Percentiles rank a stretch among this genome's conserved stretches.
Evolutionary conservation across 2,329 filamentous ascomycete species (phyloP).

Genomic region (Fonsecaea pedrosoi): DNA sequence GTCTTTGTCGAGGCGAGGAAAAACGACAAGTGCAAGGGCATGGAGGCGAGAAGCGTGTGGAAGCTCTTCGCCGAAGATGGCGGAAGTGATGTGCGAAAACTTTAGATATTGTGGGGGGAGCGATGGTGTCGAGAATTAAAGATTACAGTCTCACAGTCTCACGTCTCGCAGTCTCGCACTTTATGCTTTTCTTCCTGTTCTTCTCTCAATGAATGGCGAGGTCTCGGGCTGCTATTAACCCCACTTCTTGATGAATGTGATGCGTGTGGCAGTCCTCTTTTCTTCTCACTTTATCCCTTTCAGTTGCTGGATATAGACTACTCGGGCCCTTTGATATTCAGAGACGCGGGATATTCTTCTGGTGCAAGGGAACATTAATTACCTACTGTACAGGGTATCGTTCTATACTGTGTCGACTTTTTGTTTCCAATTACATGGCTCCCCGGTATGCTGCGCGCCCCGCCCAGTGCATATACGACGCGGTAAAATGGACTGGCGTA

Average conservation of each 20-base stretch:
- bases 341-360: not conserved
- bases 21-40: constrained; percentile 19
- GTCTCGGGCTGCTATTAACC: too few species aligned
- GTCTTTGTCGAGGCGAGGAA: constrained; percentile 17
- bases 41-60: constrained; percentile 22
- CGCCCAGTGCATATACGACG: not conserved
- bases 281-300: too few species aligned
- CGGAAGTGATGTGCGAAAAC: constrained; percentile 6
- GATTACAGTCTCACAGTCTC: too few species aligned
- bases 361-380: not conserved
- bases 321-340: not conserved
- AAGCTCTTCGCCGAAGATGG: constrained; percentile 17
- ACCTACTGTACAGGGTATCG: constrained; percentile 30
- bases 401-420: constrained; percentile 20
- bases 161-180: too few species aligned
- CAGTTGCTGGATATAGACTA: not conserved
- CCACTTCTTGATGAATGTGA: too few species aligned
- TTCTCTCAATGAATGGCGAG: too few species aligned
- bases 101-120: not conserved
- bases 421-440: not conserved
- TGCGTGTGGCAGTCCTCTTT: too few species aligned
- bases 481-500: not conserved
- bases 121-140: not conserved
- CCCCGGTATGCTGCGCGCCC: not conserved
- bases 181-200: too few species aligned